A percentile compares a stretch with the other conserved stretches of the same genome.
Conservation (phyloP, 2,329 filamentous ascomycete genomes). For the Neophaeococcomyces aloes region DNA sequence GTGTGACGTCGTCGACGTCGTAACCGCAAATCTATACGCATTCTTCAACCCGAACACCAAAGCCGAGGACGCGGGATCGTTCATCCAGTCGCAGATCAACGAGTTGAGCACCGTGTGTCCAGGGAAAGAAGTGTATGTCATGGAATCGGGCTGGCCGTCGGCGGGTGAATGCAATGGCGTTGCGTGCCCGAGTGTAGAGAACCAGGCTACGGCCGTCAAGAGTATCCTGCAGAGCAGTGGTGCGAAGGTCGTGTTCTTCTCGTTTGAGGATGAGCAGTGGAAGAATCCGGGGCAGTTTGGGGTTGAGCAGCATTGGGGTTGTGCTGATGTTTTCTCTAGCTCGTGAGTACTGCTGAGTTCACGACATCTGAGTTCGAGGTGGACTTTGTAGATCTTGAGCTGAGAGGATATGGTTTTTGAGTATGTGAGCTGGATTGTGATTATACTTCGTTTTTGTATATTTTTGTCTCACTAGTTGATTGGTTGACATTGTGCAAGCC, state of each 20-base stretch:
- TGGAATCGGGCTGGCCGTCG: constrained; percentile 86
- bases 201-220: constrained; percentile 64
- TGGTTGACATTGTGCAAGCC: too few species aligned
- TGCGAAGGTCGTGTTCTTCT: constrained; percentile 68
- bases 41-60: constrained; percentile 72
- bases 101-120: constrained; percentile 61
- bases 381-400: too few species aligned
- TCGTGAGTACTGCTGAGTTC: not conserved
- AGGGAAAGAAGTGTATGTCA: constrained; percentile 62
- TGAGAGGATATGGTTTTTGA: too few species aligned
- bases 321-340: constrained; percentile 41
- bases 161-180: constrained; percentile 58
- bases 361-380: too few species aligned
- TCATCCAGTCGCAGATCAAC: constrained; percentile 63
- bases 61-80: constrained; percentile 59
- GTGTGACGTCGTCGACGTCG: constrained; percentile 65
- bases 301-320: constrained; percentile 77
- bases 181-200: constrained; percentile 53
- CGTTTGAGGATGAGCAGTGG: constrained; percentile 69
- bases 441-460: too few species aligned
- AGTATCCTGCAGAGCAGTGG: constrained; percentile 59
- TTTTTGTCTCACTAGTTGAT: too few species aligned
- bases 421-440: too few species aligned
- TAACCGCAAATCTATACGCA: constrained; percentile 80
- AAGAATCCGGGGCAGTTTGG: constrained; percentile 58